Evolutionary conservation across 305 asterid species (phyloP).

Genomic region (Fraxinus sp.): DNA sequence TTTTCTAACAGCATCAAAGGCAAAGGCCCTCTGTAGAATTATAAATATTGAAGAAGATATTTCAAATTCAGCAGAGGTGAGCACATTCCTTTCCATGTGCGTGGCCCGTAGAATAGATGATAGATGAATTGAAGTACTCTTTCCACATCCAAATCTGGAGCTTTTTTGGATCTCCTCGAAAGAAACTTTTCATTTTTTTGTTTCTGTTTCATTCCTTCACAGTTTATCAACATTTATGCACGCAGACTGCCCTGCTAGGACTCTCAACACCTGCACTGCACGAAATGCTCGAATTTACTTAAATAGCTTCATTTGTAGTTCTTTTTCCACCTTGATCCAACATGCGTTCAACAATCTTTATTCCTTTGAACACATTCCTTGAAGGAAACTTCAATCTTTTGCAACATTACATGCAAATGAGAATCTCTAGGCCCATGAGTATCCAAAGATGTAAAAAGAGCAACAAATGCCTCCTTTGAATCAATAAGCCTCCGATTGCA

Average conservation of each 20-base stretch:
- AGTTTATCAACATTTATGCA: not conserved
- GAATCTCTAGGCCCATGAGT: conserved; percentile 88
- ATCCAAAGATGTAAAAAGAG: conserved; percentile 71
- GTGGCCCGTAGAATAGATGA: not conserved
- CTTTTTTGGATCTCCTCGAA: not conserved
- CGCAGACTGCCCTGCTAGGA: not conserved
- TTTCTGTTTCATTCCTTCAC: not conserved
- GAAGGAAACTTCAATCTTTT: conserved; percentile 72
- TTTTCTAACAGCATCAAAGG: not conserved
- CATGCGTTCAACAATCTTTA: not conserved
- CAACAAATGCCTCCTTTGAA: conserved; percentile 82
- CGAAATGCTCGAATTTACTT: conserved; percentile 35
- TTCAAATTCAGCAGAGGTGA: not conserved
- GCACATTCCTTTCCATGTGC: not conserved
- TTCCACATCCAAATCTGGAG: not conserved
- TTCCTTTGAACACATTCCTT: conserved; percentile 33
- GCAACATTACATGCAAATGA: conserved; percentile 86
- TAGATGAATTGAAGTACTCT: not conserved
- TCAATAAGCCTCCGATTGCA: conserved; percentile 84
- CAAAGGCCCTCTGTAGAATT: not conserved
- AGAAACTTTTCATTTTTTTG: not conserved
- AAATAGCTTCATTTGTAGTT: not conserved
- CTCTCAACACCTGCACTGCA: not conserved
- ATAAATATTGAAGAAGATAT: too few species aligned
- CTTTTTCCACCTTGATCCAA: not conserved